A percentile compares a stretch with the other conserved stretches of the same genome.
phyloP scores from a whole-genome alignment of 2,329 filamentous ascomycete species.

The Cylindrodendrum hubeiense region DNA sequence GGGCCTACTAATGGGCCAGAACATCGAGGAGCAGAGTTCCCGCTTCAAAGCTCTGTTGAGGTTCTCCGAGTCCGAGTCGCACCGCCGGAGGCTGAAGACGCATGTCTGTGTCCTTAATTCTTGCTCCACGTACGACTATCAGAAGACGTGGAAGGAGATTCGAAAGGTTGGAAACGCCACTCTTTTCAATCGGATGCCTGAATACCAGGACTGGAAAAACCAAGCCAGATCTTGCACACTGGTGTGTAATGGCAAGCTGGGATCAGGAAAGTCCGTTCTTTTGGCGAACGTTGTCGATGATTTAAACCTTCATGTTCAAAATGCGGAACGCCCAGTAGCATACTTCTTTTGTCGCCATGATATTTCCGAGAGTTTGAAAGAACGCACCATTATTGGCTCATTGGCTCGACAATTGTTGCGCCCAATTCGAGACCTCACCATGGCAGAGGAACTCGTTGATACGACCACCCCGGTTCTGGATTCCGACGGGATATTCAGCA shows the following conservation, averaged over 20 bases:
- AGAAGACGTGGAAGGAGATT: constrained; percentile 55
- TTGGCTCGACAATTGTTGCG: constrained; percentile 52
- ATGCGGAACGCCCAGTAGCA: constrained; percentile 23
- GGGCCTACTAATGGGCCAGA: constrained; percentile 39
- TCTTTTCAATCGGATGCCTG: constrained; percentile 27
- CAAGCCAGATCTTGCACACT: constrained; percentile 41
- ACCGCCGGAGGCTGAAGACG: constrained; percentile 22
- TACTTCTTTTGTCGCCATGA: constrained; percentile 53
- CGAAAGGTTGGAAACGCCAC: constrained; percentile 54
- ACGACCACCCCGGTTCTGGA: neutral
- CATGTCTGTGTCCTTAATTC: constrained; percentile 49
- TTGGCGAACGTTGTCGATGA: constrained; percentile 59
- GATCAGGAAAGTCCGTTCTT: constrained; percentile 59
- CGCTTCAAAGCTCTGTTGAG: constrained; percentile 31
- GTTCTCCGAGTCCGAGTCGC: neutral
- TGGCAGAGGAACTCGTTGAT: neutral
- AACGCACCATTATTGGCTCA: constrained; percentile 48
- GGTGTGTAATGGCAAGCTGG: constrained; percentile 54
- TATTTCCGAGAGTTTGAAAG: constrained; percentile 43
- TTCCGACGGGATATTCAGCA: neutral
- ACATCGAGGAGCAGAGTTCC: constrained; percentile 38
- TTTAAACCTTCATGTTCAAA: constrained; percentile 37
- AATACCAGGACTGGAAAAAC: constrained; percentile 38
- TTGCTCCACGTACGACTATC: constrained; percentile 56
- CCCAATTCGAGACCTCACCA: neutral